Base-by-base conservation (phyloP, 768 basidiomycete species). In the Russula lepida region DNA sequence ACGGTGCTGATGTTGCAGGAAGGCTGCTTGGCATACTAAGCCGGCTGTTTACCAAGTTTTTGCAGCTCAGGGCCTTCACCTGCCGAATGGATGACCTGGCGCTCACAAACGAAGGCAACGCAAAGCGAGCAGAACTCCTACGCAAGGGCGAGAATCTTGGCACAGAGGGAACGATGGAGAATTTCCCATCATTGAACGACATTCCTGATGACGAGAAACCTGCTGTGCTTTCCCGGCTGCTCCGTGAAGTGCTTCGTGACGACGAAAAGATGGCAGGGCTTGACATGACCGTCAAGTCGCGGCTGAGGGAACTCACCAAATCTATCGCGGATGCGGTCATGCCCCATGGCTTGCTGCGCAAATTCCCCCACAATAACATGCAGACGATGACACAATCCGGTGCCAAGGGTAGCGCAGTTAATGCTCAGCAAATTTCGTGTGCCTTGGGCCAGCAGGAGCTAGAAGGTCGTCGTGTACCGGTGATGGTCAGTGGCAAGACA, bases 401-500 rank as follows among this genome's bases (percentile, higher is more conserved):
- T 66, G 97, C 97, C 47, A 99, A 99, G 74, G 97, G 97, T 54
- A 95, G 92, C 63, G 89, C 91, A 15, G 95, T 98, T 72, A 99
- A 99, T 69, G 97, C 92, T 25, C 85, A 91, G 52, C 95, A 98
- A 70, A 99, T 99, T 68, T 98, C 97, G n/a, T 98, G 94, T 65
- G 84, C 88, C 17, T 83, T 99, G 47, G 97, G 97, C 60, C 97
- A 98, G 74, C 97, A 98, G 73, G 95, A 98, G 69, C 77, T 99
- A 35, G 97, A 99, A 76, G 97, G 97, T 64, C 91, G 97, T 66
- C 94, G 97, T 72, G 97, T 98, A 6, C 97, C 97, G 2, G 90
- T 95, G 49, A 99, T 99, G 97, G 89, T 98, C 66, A 95, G 93
- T 64, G 97, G 97, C 12, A 99, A 99, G 77, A 98, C 97, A 0